A percentile compares a stretch with the other conserved stretches of the same genome.
phyloP scores from a whole-genome alignment of 345 rosid genomes.

The Pistacia atlantica region DNA sequence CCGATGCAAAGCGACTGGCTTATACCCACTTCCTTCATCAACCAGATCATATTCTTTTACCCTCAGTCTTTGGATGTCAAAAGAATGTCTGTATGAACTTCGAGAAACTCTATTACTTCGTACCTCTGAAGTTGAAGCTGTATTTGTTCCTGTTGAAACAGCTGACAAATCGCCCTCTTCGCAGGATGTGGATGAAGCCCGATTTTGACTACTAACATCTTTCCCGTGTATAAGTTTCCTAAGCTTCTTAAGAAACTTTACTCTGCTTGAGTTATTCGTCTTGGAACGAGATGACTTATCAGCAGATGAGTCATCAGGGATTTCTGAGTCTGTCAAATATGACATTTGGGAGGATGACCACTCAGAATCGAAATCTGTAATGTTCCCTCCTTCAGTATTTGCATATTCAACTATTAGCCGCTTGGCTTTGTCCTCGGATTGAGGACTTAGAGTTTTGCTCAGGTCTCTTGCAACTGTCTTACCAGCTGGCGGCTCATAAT shows the following conservation, averaged over 20 bases:
- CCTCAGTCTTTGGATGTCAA: constrained; percentile 51
- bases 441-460: constrained; percentile 73
- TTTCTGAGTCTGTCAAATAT: constrained; percentile 50
- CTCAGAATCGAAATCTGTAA: constrained; percentile 50
- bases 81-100: constrained; percentile 44
- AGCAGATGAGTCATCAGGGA: constrained; percentile 52
- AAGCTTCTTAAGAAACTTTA: constrained; percentile 61
- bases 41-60: constrained; percentile 34
- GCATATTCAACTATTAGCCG: constrained; percentile 80
- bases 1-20: constrained; percentile 23
- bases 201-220: constrained; percentile 40
- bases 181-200: constrained; percentile 27
- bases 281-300: constrained; percentile 39
- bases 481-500: constrained; percentile 61
- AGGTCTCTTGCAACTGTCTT: constrained; percentile 87
- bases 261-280: constrained; percentile 41
- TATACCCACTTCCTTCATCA: constrained; percentile 27
- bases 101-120: constrained; percentile 26
- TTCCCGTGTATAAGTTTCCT: constrained; percentile 67
- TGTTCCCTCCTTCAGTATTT: constrained; percentile 45
- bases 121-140: constrained; percentile 12
- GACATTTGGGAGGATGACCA: constrained; percentile 69
- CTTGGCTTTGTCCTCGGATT: constrained; percentile 82
- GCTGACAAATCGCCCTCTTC: constrained; percentile 46
- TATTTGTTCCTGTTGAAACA: constrained; percentile 25